phyloP scores from a whole-genome alignment of 768 basidiomycete species.

The Scleroderma citrinum region DNA sequence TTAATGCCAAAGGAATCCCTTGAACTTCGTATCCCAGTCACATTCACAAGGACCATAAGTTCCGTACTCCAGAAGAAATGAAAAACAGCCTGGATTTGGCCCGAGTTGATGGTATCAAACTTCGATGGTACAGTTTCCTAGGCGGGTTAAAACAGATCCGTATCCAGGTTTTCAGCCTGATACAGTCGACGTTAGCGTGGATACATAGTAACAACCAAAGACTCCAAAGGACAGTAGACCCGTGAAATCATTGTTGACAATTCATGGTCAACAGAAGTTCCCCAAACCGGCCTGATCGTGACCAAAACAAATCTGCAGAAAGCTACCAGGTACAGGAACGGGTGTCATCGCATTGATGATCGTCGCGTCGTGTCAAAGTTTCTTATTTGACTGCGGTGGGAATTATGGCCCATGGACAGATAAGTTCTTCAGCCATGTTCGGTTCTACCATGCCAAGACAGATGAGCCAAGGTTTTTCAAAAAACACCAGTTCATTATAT shows the following conservation, averaged over 20 bases:
- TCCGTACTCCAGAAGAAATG: slow-evolving; percentile 23
- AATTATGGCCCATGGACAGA: slow-evolving; percentile 48
- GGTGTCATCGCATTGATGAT: no score
- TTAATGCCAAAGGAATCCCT: slow-evolving; percentile 11
- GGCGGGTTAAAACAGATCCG: no score
- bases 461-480: slow-evolving; percentile 45
- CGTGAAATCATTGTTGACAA: slow-evolving; percentile 77
- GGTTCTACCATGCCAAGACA: slow-evolving; percentile 55
- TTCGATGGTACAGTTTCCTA: no score
- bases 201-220: slow-evolving; percentile 33
- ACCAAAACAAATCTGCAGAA: slow-evolving; percentile 45
- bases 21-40: slow-evolving; percentile 39
- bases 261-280: slow-evolving; percentile 46
- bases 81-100: slow-evolving; percentile 43
- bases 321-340: no score
- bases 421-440: slow-evolving; percentile 55
- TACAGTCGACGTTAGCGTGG: slow-evolving; percentile 43
- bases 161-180: no score
- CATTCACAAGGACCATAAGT: slow-evolving; percentile 23
- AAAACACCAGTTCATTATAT: slow-evolving; percentile 67
- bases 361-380: slow-evolving; percentile 27
- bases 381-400: slow-evolving; percentile 48
- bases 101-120: no score
- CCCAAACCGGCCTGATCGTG: slow-evolving; percentile 45
- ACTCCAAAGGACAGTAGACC: slow-evolving; percentile 35